Percentiles rank a stretch among this genome's conserved stretches.
Conservation (phyloP, 2,329 filamentous ascomycete genomes). For the Trichothecium sympodiale region DNA sequence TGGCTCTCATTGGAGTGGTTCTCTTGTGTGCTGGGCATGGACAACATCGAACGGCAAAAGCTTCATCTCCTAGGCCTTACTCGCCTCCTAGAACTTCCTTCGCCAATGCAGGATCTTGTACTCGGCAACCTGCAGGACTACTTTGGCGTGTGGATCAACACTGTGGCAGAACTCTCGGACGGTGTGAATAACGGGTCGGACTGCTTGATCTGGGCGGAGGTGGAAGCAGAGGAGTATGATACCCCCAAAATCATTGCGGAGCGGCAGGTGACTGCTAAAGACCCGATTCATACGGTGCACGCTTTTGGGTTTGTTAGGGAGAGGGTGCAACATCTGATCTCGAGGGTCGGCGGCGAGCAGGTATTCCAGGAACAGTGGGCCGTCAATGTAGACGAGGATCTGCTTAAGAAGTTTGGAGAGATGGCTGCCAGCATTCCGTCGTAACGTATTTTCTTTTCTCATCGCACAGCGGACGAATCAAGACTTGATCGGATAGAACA, state of each 20-base stretch:
- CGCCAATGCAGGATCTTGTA: slow-evolving; percentile 45
- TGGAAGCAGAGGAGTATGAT: slow-evolving; percentile 39
- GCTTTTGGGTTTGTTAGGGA: slow-evolving; percentile 53
- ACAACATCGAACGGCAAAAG: slow-evolving; percentile 55
- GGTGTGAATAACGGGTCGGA: slow-evolving; percentile 41
- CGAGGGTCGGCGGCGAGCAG: slow-evolving; percentile 50
- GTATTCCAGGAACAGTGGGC: slow-evolving; percentile 58
- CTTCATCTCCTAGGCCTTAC: slow-evolving; percentile 64
- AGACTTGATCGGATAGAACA: neutral
- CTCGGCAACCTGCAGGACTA: slow-evolving; percentile 58
- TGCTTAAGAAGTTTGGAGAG: slow-evolving; percentile 50
- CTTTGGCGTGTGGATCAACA: slow-evolving; percentile 64
- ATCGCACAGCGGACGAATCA: neutral
- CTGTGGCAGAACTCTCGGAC: slow-evolving; percentile 55
- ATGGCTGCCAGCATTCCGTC: slow-evolving; percentile 10
- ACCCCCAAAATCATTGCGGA: slow-evolving; percentile 43
- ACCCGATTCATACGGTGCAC: slow-evolving; percentile 58
- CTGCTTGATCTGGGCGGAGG: slow-evolving; percentile 34
- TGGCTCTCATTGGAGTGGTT: slow-evolving; percentile 59
- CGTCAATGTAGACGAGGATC: slow-evolving; percentile 64
- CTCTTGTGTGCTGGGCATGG: slow-evolving; percentile 55
- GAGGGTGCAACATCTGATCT: slow-evolving; percentile 48
- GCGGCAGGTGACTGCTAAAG: slow-evolving; percentile 41
- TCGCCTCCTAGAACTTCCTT: slow-evolving; percentile 54
- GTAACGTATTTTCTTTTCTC: too few species aligned